Conservation (phyloP, 2,329 filamentous ascomycete species). For the Trichoderma sp. region DNA sequence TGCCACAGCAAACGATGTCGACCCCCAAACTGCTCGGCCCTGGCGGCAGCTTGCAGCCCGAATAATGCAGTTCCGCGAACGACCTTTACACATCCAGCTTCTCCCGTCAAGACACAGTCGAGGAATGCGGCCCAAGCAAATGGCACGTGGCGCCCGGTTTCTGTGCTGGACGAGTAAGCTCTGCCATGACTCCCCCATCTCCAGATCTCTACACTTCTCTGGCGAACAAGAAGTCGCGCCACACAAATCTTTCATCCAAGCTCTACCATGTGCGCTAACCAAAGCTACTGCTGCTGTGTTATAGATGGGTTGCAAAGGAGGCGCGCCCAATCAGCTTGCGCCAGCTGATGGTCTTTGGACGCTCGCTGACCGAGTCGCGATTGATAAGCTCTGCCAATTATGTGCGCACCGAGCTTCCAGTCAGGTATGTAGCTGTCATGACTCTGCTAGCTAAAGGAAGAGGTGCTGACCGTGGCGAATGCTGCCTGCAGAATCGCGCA, state of each 20-base stretch:
- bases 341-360: slow-evolving; percentile 95
- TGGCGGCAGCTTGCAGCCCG: slow-evolving; percentile 5
- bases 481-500: slow-evolving; percentile 72
- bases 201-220: neutral
- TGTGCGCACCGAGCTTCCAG: slow-evolving; percentile 81
- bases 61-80: slow-evolving; percentile 2
- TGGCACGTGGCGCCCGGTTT: slow-evolving; percentile 64
- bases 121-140: slow-evolving; percentile 36
- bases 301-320: slow-evolving; percentile 89
- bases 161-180: slow-evolving; percentile 66
- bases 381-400: slow-evolving; percentile 96
- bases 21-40: slow-evolving; percentile 35
- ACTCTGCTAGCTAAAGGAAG: neutral
- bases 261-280: slow-evolving; percentile 23
- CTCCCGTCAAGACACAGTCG: slow-evolving; percentile 23
- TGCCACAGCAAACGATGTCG: slow-evolving; percentile 49
- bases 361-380: slow-evolving; percentile 85
- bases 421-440: slow-evolving; percentile 32
- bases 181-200: neutral
- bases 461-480: neutral
- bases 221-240: neutral
- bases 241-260: slow-evolving; percentile 3
- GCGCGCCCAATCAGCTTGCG: slow-evolving; percentile 94
- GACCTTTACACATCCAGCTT: neutral
- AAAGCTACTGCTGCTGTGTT: neutral